Conservation (phyloP, 306 rosid species). For the Albizia julibrissin region DNA sequence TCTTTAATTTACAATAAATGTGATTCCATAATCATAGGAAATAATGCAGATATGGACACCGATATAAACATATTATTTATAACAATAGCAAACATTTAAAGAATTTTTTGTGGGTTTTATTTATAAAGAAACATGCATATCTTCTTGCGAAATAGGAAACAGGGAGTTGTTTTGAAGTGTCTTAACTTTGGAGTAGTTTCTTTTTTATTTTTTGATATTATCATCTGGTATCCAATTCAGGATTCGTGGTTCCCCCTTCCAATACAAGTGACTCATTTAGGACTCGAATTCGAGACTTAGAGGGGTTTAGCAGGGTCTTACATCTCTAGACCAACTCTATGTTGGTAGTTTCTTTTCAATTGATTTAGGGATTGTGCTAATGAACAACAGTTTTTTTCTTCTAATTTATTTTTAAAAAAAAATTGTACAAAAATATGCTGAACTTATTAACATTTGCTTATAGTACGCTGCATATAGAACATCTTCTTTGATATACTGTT, state of each 20-base stretch:
- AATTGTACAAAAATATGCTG: conserved; percentile 33
- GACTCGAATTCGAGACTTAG: no score
- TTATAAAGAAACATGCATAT: conserved; percentile 25
- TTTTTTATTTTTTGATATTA: neutral
- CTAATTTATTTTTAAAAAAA: conserved; percentile 33
- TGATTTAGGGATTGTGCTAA: conserved; percentile 19
- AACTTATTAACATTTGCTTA: conserved; percentile 24
- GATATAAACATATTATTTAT: no score
- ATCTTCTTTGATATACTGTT: conserved; percentile 28
- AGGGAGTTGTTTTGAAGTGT: conserved; percentile 14
- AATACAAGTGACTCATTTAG: no score
- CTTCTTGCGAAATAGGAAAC: neutral
- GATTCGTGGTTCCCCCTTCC: no score
- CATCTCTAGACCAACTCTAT: no score
- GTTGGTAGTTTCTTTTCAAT: conserved; percentile 10
- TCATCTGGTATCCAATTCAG: no score
- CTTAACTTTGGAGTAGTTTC: neutral
- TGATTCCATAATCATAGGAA: no score
- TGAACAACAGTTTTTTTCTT: conserved; percentile 26
- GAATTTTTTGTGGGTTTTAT: neutral
- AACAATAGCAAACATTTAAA: neutral
- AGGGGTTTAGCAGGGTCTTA: no score
- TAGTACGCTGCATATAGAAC: conserved; percentile 26
- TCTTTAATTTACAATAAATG: no score
- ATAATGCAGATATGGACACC: no score